Evolutionary conservation across 1,284 basidiomycete species (phyloP).

Genomic region (Ceratobasidium sp.): DNA sequence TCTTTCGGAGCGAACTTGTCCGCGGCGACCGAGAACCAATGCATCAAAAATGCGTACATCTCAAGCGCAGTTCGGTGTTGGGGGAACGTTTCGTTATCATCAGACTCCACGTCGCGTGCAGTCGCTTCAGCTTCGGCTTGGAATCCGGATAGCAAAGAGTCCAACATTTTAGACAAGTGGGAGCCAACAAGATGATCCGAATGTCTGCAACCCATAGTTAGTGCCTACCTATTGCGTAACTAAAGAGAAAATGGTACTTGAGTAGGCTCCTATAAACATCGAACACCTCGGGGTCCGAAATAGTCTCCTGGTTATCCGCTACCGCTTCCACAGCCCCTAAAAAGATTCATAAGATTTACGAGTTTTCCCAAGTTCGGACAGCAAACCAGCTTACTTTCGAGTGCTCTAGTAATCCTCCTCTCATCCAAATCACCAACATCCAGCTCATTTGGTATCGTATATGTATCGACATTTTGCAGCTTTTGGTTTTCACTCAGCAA

Average conservation of each 20-base stretch:
- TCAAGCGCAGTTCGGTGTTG: conserved; percentile 81
- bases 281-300: conserved; percentile 73
- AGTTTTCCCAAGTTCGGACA: neutral
- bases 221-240: neutral
- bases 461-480: conserved; percentile 66
- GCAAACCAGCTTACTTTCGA: conserved; percentile 62
- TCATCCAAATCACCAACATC: conserved; percentile 65
- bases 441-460: conserved; percentile 71
- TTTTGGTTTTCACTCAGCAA: conserved; percentile 79
- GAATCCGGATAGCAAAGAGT: conserved; percentile 78
- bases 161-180: conserved; percentile 79
- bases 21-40: conserved; percentile 83
- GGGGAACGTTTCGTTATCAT: conserved; percentile 70
- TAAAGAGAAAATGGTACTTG: conserved; percentile 57
- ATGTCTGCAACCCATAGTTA: conserved; percentile 52
- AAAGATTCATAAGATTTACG: conserved; percentile 10
- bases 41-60: conserved; percentile 86
- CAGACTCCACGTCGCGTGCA: conserved; percentile 66
- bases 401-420: conserved; percentile 56
- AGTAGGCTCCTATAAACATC: conserved; percentile 83
- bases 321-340: conserved; percentile 79
- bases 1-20: conserved; percentile 74
- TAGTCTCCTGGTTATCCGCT: conserved; percentile 74
- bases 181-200: conserved; percentile 67
- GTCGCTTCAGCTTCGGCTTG: conserved; percentile 75